These are phyloP conservation scores for Spergularia azorica DNA, from an alignment of 179 eudicot genomes.

Conservation along the genomic window DNA sequence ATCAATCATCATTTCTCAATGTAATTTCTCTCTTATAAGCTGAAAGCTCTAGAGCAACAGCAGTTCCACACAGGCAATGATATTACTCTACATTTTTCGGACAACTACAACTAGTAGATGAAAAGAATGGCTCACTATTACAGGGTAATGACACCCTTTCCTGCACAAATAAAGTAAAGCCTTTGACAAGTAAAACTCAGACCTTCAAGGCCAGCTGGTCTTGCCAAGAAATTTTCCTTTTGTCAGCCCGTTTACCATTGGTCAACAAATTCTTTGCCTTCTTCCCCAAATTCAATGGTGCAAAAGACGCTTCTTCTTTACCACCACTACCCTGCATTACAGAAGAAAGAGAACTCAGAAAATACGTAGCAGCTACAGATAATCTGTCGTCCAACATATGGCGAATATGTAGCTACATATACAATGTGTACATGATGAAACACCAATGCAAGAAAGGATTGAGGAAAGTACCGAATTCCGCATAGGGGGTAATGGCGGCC, in stretches of 20 bases:
- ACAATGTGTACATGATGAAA: neutral
- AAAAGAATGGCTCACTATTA: conserved; percentile 31
- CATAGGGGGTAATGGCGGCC: conserved; percentile 4
- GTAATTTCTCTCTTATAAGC: neutral
- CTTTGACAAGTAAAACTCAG: conserved; percentile 7
- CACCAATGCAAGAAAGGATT: neutral
- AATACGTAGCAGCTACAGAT: neutral
- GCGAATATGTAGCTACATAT: neutral
- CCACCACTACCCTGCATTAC: conserved; percentile 27
- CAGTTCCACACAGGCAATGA: neutral
- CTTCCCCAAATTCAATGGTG: conserved; percentile 30
- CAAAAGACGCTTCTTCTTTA: conserved; percentile 23
- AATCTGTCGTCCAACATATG: neutral
- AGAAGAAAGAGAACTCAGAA: conserved; percentile 4
- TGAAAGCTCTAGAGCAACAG: neutral
- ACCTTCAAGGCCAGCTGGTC: conserved; percentile 41
- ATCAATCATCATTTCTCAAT: neutral
- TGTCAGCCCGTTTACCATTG: conserved; percentile 32
- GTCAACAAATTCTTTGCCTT: conserved; percentile 31
- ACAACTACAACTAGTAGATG: conserved; percentile 11
- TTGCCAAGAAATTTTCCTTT: conserved; percentile 47
- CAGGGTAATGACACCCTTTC: conserved; percentile 18
- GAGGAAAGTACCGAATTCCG: conserved; percentile 34
- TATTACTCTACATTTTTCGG: conserved; percentile 20
- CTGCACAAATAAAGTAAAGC: conserved; percentile 28